Conservation (phyloP, 768 basidiomycete species). For the Tephrocybe sp. region DNA sequence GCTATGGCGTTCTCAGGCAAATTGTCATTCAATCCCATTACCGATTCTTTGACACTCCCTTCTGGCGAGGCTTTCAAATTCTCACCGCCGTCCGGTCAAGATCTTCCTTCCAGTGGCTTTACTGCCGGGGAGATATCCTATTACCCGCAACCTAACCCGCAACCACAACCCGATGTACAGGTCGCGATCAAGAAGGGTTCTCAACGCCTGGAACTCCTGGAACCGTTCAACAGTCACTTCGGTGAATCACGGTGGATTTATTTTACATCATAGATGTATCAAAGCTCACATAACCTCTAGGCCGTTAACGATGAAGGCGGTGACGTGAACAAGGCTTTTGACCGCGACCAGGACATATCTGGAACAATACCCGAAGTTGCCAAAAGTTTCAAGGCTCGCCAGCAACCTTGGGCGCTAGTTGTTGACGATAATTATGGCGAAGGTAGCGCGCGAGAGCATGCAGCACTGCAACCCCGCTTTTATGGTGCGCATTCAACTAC, state of each 20-base stretch:
- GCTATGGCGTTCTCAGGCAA: constrained; percentile 96
- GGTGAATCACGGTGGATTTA: constrained; percentile 65
- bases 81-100: constrained; percentile 76
- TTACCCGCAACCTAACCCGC: constrained; percentile 73
- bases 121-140: constrained; percentile 68
- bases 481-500: constrained; percentile 73
- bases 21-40: constrained; percentile 90
- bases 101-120: constrained; percentile 83
- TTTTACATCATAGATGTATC: background rate
- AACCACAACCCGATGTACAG: constrained; percentile 71
- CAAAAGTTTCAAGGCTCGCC: constrained; percentile 79
- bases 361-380: constrained; percentile 91
- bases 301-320: constrained; percentile 95
- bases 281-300: no score
- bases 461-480: constrained; percentile 94
- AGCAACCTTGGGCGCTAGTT: constrained; percentile 88
- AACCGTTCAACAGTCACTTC: constrained; percentile 84
- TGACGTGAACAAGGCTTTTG: constrained; percentile 88
- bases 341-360: constrained; percentile 55
- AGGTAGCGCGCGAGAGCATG: constrained; percentile 96
- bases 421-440: constrained; percentile 99
- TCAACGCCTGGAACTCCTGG: constrained; percentile 80
- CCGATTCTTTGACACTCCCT: constrained; percentile 63
- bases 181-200: constrained; percentile 78
- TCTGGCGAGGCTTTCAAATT: constrained; percentile 84